phyloP scores from a whole-genome alignment of 768 basidiomycete genomes.

The Kwoniella sp. region DNA sequence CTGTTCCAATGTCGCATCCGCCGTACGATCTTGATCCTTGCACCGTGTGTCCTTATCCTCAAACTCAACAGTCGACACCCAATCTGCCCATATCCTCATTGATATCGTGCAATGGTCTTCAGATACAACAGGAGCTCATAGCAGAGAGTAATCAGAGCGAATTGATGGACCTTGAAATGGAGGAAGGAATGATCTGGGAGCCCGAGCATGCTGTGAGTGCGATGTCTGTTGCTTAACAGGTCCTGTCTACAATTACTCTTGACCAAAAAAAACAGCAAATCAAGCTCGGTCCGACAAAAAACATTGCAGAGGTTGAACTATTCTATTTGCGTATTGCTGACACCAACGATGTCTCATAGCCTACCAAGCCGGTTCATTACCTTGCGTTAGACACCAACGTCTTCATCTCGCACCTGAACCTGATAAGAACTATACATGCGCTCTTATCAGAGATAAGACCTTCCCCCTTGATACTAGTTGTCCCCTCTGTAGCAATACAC shows the following conservation, averaged over 20 bases:
- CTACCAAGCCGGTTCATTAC: slow-evolving; percentile 18
- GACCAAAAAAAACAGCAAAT: too few relatives aligned
- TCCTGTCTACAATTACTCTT: too few relatives aligned
- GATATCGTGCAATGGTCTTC: too few relatives aligned
- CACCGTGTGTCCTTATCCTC: too few relatives aligned
- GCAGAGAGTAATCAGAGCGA: background rate
- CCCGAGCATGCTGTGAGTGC: slow-evolving; percentile 15
- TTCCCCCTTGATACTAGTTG: slow-evolving; percentile 22
- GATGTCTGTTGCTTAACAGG: background rate
- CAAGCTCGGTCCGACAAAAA: too few relatives aligned
- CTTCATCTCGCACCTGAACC: slow-evolving; percentile 33
- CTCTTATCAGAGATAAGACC: slow-evolving; percentile 10
- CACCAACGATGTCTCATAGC: background rate
- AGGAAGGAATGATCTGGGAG: slow-evolving; percentile 30
- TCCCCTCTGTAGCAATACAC: slow-evolving; percentile 40
- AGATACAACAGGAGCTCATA: too few relatives aligned
- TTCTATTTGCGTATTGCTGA: background rate
- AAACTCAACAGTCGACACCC: too few relatives aligned
- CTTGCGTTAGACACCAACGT: slow-evolving; percentile 46
- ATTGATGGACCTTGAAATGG: slow-evolving; percentile 1
- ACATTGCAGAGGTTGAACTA: too few relatives aligned
- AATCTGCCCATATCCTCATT: too few relatives aligned
- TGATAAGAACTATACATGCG: slow-evolving; percentile 20
- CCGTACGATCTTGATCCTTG: too few relatives aligned
- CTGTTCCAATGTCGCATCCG: too few relatives aligned